A percentile compares a stretch with the other conserved stretches of the same genome.
phyloP scores from a whole-genome alignment of 495 filamentous ascomycete genomes.

The Aspergillus ellipticus region DNA sequence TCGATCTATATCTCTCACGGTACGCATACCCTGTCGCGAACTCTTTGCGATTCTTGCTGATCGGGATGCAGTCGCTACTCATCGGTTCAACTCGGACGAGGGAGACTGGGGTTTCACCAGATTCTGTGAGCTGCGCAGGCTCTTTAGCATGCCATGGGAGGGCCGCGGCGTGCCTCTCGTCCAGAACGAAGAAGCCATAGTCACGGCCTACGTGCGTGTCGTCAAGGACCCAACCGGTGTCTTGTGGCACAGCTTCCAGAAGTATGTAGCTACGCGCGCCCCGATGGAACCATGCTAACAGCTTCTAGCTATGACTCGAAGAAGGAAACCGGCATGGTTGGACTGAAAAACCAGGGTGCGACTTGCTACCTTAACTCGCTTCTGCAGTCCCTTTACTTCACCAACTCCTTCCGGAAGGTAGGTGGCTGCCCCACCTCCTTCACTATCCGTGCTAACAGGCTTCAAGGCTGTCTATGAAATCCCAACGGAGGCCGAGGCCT shows the following conservation, averaged over 20 bases:
- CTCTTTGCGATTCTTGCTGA: conserved; percentile 12
- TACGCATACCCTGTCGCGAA: conserved; percentile 22
- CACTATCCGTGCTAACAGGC: conserved; percentile 4
- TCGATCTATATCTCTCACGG: conserved; percentile 66
- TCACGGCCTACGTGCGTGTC: conserved; percentile 90
- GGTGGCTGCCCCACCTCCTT: conserved; percentile 12
- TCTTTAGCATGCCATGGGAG: conserved; percentile 73
- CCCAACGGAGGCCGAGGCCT: conserved; percentile 80
- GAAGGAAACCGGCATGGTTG: conserved; percentile 96
- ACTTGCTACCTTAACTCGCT: conserved; percentile 99
- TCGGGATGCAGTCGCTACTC: conserved; percentile 56
- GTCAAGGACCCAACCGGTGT: conserved; percentile 97
- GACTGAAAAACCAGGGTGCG: conserved; percentile 94
- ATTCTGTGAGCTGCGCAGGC: conserved; percentile 78
- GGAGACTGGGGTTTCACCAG: conserved; percentile 99
- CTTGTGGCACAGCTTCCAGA: conserved; percentile 97
- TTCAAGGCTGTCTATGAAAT: conserved; percentile 91
- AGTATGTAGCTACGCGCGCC: conserved; percentile 45
- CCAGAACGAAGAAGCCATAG: conserved; percentile 78
- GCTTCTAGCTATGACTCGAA: conserved; percentile 84
- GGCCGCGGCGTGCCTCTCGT: conserved; percentile 69
- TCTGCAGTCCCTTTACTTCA: conserved; percentile 94
- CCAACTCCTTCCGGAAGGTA: conserved; percentile 94
- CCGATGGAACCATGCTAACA: conserved; percentile 19
- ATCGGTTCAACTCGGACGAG: conserved; percentile 92